Base-by-base conservation (phyloP, 176 grass and related monocot genomes). In the Aechmea fasciata region DNA sequence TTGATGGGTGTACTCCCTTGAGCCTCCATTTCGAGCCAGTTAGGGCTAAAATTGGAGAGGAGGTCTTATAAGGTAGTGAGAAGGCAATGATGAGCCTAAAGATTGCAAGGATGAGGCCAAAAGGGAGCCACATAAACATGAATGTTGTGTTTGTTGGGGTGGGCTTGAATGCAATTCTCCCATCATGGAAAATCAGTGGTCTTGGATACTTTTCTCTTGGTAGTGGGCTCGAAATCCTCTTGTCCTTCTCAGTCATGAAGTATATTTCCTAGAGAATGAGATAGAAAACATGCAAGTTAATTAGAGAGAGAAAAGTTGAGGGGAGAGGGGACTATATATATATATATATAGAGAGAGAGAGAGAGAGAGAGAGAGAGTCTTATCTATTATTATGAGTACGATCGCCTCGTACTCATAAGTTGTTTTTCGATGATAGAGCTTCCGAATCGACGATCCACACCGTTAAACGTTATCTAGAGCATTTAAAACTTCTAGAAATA, bases 101-200 rank as follows among this genome's bases (percentile, higher is more conserved):
- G 66, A 89, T 4, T 71, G 69, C 67, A 22, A 96, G 85, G 22
- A 59, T 55, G 7, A 20, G 6, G n/a, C 75, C 85, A 3, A 96
- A 28, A 10, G 85, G 92, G 41, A 89, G 70, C 92, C 88, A 96
- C 66, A 77, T 19, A 77, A 91, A 91, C 83, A 91, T 79, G 17
- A 68, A 64, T 0, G 87, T 80, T 47, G 85, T 82, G 51, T 76
- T 79, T 0, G 64, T 3, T 0, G 85, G 78, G 22, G 83, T 89
- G 33, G 92, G 88, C 0, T 72, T 71, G 76, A 96, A 86, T 17
- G 92, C 88, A 11, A 84, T 71, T 57, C 92, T 82, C 47, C 88
- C 92, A 76, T 96, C 92, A 78, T 96, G 92, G 74, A 96, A 96
- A n/a, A 96, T 57, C 41, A 89, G 59, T 8, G 88, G 81, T 49